Conservation (phyloP, 306 rosid genomes). For the barrel medic (Medicago truncatula) region MtrunA17r5.0-ANR NC_053047.1:29408501-29409000, state of each 20-base stretch:
- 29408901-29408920: neutral
- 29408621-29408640: slow-evolving; percentile 9
- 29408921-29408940: slow-evolving; percentile 1
- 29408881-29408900: slow-evolving; percentile 17
- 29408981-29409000: neutral
- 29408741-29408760: slow-evolving; percentile 70
- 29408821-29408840: slow-evolving; percentile 66
- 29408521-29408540: neutral
- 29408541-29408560: neutral
- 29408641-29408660: neutral
- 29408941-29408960: neutral
- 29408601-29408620: neutral
- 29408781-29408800: slow-evolving; percentile 83
- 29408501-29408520: neutral
- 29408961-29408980: neutral
- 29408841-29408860: slow-evolving; percentile 12
- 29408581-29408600: neutral
- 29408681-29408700: slow-evolving; percentile 92
- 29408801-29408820: slow-evolving; percentile 81
- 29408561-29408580: neutral
- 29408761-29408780: slow-evolving; percentile 66
- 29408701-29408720: slow-evolving; percentile 74
- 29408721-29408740: slow-evolving; percentile 77
- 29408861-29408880: slow-evolving; percentile 3
- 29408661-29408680: slow-evolving; percentile 56